Evolutionary conservation across 2,329 filamentous ascomycete species (phyloP), one percentile per base, ranked within the genome.

Genomic region (Phaeosphaeriaceae sp.): DNA sequence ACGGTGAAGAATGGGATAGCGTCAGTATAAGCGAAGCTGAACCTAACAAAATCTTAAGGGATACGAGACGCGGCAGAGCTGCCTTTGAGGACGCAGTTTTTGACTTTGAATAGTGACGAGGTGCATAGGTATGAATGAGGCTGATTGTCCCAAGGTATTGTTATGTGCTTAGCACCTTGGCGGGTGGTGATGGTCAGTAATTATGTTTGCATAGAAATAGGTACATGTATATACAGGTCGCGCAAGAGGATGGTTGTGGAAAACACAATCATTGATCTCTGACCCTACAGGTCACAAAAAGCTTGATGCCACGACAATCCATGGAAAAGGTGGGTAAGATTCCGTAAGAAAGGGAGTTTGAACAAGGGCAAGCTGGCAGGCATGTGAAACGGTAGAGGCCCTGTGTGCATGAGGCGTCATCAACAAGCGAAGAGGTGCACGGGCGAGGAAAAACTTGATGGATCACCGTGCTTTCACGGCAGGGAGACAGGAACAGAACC

Each of bases 381-480:
- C n/a, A n/a, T 16, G 42, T 44, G 42, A 44, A 44, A 44, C 42
- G 16, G 33, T 37, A 44, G 42, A 29, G 18, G 30, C 17, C 29
- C 20, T 36, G 17, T 23, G 32, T 44, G 42, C 42, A 44, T 44
- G 18, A 44, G 33, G 42, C 32, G 42, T 18, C 28, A 6, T 44
- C 21, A 11, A 23, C 21, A 44, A 44, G 42, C 42, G 42, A 44
- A 23, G 42, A 26, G 23, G 11, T n/a, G 23, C 23, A 26, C 23
- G 35, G 35, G 6, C 35, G 35, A 37, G 30, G 18, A 15, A 39
- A n/a, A 28, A 20, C 18, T 2, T 11, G 6, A 26, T 11, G 23
- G 23, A 11, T 26, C 11, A 26, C 23, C 7, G 23, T 26, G 23
- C n/a, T n/a, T n/a, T n/a, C n/a, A n/a, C n/a, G n/a, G n/a, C n/a